Conservation (phyloP, 176 grass and related monocot species). For the Musa itinerans region DNA sequence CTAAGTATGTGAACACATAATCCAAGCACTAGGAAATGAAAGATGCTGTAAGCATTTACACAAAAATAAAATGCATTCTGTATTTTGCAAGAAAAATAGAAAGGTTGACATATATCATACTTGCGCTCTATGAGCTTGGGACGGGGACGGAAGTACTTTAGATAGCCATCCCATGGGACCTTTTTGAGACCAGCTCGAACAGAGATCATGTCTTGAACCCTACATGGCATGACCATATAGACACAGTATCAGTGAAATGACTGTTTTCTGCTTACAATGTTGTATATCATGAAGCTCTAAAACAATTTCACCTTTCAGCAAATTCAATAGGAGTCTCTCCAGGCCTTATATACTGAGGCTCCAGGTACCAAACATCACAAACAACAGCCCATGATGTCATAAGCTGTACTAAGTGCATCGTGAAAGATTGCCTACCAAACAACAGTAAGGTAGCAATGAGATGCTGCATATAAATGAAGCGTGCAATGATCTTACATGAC, state of each 20-base stretch:
- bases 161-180: constrained; percentile 98
- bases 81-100: neutral
- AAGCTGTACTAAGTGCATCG: constrained; percentile 70
- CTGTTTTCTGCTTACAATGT: neutral
- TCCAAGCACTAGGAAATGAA: neutral
- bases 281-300: neutral
- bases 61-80: neutral
- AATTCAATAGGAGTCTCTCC: constrained; percentile 88
- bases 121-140: constrained; percentile 90
- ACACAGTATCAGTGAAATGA: neutral
- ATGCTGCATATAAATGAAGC: constrained; percentile 7
- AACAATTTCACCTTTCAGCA: constrained; percentile 78
- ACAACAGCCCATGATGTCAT: constrained; percentile 99
- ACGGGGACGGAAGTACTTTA: constrained; percentile 86
- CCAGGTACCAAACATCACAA: constrained; percentile 98
- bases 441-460: neutral
- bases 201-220: constrained; percentile 97
- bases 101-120: constrained; percentile 28
- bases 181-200: constrained; percentile 91
- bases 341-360: constrained; percentile 74
- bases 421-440: constrained; percentile 81
- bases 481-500: neutral
- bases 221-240: constrained; percentile 13
- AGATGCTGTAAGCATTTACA: neutral
- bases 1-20: neutral